Conservation (phyloP, 2,329 filamentous ascomycete genomes). For the Talaromyces pinophilus region DNA sequence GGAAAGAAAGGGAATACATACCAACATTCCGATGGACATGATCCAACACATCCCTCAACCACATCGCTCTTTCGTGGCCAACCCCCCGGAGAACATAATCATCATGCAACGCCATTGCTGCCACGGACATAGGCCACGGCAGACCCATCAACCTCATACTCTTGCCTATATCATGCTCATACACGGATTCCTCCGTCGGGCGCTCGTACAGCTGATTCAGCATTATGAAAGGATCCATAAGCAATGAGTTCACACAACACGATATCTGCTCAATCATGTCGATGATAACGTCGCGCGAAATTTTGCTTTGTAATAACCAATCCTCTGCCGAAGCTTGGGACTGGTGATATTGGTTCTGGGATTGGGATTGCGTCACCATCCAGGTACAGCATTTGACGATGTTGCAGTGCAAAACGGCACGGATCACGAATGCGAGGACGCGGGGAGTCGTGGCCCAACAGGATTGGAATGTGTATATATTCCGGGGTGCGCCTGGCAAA, state of each 20-base stretch:
- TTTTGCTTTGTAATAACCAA: background rate
- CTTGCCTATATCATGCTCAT: background rate
- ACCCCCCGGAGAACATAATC: background rate
- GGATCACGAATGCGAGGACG: background rate
- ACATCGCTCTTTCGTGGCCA: background rate
- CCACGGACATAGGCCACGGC: conserved; percentile 10
- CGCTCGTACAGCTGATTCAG: background rate
- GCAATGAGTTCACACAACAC: background rate
- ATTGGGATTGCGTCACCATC: background rate
- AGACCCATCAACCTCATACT: conserved; percentile 1
- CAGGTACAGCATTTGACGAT: background rate
- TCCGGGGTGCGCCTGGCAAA: background rate
- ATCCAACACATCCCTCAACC: conserved; percentile 1
- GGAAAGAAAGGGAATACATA: background rate
- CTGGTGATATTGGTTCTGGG: background rate
- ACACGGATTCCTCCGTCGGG: background rate
- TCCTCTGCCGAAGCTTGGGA: background rate
- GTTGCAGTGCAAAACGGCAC: background rate
- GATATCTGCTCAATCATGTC: conserved; percentile 2
- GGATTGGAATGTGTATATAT: background rate
- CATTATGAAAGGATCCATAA: background rate
- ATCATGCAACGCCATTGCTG: background rate
- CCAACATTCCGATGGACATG: background rate
- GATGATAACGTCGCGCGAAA: background rate
- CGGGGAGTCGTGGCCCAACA: background rate